Percentiles rank a stretch among this genome's conserved stretches.
phyloP scores from a whole-genome alignment of 2,329 filamentous ascomycete genomes.

The Torrubiellomyces zombiae region DNA sequence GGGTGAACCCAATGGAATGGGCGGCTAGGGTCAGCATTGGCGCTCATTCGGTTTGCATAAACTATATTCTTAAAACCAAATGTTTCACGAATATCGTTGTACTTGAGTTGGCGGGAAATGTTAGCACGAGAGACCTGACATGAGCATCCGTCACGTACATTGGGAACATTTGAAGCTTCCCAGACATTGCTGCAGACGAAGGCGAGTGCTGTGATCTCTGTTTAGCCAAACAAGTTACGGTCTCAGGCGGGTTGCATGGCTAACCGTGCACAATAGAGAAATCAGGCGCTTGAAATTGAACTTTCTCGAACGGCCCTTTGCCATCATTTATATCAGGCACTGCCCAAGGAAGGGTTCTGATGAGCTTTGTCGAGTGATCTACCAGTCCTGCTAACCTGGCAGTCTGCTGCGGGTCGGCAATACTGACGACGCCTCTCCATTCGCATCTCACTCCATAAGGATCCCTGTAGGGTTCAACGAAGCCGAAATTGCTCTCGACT shows the following conservation, averaged over 20 bases:
- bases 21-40: conserved; percentile 26
- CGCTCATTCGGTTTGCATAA: conserved; percentile 38
- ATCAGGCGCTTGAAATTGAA: conserved; percentile 53
- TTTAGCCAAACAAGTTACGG: too few relatives aligned
- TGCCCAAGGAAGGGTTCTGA: conserved; percentile 51
- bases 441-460: conserved; percentile 40
- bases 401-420: conserved; percentile 52
- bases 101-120: conserved; percentile 12
- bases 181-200: conserved; percentile 27
- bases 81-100: conserved; percentile 40
- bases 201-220: conserved; percentile 19
- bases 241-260: too few relatives aligned
- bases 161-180: conserved; percentile 25
- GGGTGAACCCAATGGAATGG: conserved; percentile 39
- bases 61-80: conserved; percentile 50
- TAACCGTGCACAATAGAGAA: conserved; percentile 56
- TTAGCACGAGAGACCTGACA: too few relatives aligned
- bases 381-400: conserved; percentile 42
- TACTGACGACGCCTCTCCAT: conserved; percentile 41
- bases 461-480: conserved; percentile 47
- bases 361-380: conserved; percentile 45
- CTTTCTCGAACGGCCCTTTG: conserved; percentile 50
- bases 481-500: conserved; percentile 43
- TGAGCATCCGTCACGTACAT: conserved; percentile 20
- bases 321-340: conserved; percentile 17